These are phyloP conservation scores for Gonapodya sp. DNA, from an alignment of 192 early-diverging fungal genomes.

Conservation along the genomic window DNA sequence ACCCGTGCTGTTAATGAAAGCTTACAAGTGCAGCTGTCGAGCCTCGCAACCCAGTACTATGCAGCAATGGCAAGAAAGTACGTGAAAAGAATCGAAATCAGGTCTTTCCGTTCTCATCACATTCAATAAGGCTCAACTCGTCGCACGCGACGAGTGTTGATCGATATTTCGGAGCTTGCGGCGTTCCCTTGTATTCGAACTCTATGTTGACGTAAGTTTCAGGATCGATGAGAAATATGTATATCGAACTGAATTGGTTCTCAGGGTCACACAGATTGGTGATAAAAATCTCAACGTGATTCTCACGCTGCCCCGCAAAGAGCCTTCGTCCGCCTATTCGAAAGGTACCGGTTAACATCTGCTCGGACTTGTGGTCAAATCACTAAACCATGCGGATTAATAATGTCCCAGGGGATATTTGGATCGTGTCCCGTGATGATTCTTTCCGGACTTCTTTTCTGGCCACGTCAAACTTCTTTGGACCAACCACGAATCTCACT, in stretches of 20 bases:
- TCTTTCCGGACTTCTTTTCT: background rate
- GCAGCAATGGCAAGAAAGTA: background rate
- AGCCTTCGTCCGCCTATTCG: background rate
- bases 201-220: background rate
- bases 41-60: background rate
- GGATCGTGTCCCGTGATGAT: background rate
- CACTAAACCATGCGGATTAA: background rate
- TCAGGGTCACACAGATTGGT: background rate
- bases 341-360: no score
- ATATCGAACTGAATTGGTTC: background rate
- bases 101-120: no score
- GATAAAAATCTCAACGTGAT: background rate
- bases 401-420: background rate
- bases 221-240: background rate
- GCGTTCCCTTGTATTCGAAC: background rate
- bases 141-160: no score
- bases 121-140: no score
- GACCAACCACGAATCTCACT: background rate
- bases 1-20: background rate
- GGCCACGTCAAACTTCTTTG: background rate
- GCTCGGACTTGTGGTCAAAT: background rate
- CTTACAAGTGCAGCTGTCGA: background rate
- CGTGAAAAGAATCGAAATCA: no score
- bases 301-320: background rate
- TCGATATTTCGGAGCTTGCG: background rate